A percentile compares a stretch with the other conserved stretches of the same genome.
These are phyloP conservation scores for Taxillus chinensis DNA, from an alignment of 164 flowering plant genomes.

Conservation along the genomic window DNA sequence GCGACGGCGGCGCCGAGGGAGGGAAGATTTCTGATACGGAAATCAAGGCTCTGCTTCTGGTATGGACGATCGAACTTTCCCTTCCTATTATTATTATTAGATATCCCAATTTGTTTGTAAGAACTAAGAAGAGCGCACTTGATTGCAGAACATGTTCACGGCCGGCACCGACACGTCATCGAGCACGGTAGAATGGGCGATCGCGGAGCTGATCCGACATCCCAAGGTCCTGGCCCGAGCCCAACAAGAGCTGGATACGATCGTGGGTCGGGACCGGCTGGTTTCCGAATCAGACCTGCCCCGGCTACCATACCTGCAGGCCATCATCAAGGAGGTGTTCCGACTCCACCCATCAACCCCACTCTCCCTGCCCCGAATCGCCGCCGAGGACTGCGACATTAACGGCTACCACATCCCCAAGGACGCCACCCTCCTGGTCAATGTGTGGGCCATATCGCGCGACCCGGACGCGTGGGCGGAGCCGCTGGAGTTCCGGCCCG, in stretches of 20 bases:
- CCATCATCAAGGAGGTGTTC: constrained; percentile 65
- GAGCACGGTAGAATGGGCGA: constrained; percentile 81
- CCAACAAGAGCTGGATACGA: constrained; percentile 49
- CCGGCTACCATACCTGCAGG: constrained; percentile 49
- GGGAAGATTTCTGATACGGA: constrained; percentile 58
- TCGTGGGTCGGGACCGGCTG: constrained; percentile 57
- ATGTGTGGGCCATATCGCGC: constrained; percentile 78
- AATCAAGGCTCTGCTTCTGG: constrained; percentile 82
- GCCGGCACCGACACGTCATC: constrained; percentile 88
- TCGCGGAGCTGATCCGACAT: constrained; percentile 65
- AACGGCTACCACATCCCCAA: constrained; percentile 71
- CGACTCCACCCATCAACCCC: constrained; percentile 90
- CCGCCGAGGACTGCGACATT: constrained; percentile 51
- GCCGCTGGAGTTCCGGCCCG: constrained; percentile 62
- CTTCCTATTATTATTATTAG: neutral
- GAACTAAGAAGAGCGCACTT: neutral
- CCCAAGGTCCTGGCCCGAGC: constrained; percentile 42
- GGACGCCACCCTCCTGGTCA: constrained; percentile 50
- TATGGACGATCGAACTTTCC: constrained; percentile 9
- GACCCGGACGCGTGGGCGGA: constrained; percentile 65
- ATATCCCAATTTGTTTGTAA: neutral
- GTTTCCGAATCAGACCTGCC: constrained; percentile 53
- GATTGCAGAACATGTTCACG: constrained; percentile 56
- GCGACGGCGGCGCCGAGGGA: constrained; percentile 29
- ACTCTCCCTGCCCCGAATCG: constrained; percentile 64